These are phyloP conservation scores for Amylocystis lapponica DNA, from an alignment of 768 basidiomycete species.

Conservation along the genomic window DNA sequence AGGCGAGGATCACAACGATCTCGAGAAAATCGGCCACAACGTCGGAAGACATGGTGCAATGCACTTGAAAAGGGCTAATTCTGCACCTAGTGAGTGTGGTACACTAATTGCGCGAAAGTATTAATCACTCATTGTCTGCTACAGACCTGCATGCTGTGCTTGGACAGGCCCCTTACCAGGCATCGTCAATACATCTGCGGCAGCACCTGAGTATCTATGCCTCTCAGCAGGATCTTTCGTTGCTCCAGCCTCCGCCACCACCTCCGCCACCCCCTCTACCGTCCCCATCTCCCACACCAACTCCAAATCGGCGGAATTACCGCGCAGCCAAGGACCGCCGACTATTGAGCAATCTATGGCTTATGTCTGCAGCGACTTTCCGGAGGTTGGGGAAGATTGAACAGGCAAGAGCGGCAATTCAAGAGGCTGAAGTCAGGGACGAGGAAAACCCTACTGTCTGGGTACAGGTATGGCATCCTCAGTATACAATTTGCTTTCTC, in stretches of 20 bases:
- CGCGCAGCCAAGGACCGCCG: conserved; percentile 50
- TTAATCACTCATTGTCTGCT: conserved; percentile 2
- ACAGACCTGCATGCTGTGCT: conserved; percentile 68
- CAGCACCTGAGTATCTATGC: conserved; percentile 35
- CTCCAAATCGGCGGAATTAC: conserved; percentile 22
- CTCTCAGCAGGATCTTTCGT: conserved; percentile 25
- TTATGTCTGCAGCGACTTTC: conserved; percentile 93
- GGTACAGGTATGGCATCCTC: conserved; percentile 68
- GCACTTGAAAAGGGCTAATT: conserved; percentile 51
- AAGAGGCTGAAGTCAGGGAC: conserved; percentile 89
- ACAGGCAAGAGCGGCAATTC: conserved; percentile 84
- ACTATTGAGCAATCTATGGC: conserved; percentile 83
- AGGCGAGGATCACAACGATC: conserved; percentile 67
- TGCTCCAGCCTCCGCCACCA: conserved; percentile 39
- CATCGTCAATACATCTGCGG: conserved; percentile 80
- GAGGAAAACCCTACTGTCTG: conserved; percentile 86
- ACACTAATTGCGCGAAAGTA: not conserved
- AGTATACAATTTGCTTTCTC: not conserved
- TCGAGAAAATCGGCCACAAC: conserved; percentile 70
- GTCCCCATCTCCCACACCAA: conserved; percentile 24
- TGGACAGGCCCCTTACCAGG: conserved; percentile 61
- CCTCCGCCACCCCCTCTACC: conserved; percentile 31
- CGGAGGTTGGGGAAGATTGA: conserved; percentile 84
- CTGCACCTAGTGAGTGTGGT: conserved; percentile 55
- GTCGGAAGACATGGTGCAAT: conserved; percentile 47